Evolutionary conservation across 2,329 filamentous ascomycete genomes (phyloP), one percentile per base, ranked within the genome.

Genomic region (Rhinocladiella similis): DNA sequence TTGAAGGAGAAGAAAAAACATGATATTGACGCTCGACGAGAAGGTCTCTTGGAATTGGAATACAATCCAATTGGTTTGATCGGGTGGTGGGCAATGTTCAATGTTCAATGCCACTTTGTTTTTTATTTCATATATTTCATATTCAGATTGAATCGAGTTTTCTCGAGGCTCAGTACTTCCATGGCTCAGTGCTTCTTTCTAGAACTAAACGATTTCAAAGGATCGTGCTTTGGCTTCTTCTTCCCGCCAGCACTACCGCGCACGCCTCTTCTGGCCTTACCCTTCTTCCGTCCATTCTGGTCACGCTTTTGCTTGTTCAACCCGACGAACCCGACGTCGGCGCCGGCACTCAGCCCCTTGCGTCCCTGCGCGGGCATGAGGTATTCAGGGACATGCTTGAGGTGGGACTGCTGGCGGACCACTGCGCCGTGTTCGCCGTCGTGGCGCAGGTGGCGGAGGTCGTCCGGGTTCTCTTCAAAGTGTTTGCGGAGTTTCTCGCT

Each of bases 401-500:
- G 77, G 77, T 99, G 94, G 6, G 89, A 83, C 73, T 97, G 92
- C 45, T 91, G 86, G 57, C 90, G 80, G 13, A 92, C 90, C 20
- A 91, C 86, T 6, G 58, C 62, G 10, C 60, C 62, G 54, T 96
- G 79, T 71, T 97, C 93, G 36, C 87, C 87, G 70, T 99, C 94
- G 70, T 99, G 94, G 22, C 93, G 84, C 63, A 97, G 79, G 70
- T 96, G 91, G 36, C 85, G 84, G 62, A 97, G 76, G 69, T 97
- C 93, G 29, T 88, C 85, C 0, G 94, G 94, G 71, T 99, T 97
- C 73, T 99, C 94, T 70, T 97, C 94, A 68, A 97, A 99, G 77
- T 97, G 91, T 50, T 91, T 83, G 74, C 94, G 92, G 53, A 99
- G 78, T 74, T 96, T 97, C 69, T 97, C 93, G 63, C 88, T 93